Evolutionary conservation across 768 basidiomycete species (phyloP).

Genomic region (Lactarius pseudohatsudake): DNA sequence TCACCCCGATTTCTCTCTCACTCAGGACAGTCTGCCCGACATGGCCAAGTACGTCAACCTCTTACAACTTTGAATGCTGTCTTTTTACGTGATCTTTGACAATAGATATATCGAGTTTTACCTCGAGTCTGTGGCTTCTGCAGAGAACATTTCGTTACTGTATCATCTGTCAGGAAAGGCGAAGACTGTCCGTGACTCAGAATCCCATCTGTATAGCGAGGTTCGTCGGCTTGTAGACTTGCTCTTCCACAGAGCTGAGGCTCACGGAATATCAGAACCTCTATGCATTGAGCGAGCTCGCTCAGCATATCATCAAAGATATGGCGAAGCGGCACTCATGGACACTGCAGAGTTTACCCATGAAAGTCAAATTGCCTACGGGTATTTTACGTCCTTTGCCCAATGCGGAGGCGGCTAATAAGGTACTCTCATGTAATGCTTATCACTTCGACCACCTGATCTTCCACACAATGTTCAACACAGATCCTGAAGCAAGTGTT

Average conservation of each 20-base stretch:
- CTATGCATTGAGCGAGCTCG: constrained; percentile 83
- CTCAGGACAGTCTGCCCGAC: constrained; percentile 67
- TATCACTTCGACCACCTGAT: neutral
- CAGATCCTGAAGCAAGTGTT: constrained; percentile 71
- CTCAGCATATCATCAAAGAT: constrained; percentile 80
- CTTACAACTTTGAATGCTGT: neutral
- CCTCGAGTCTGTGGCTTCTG: constrained; percentile 68
- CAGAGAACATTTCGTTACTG: constrained; percentile 84
- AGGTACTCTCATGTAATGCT: constrained; percentile 42
- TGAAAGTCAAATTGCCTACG: constrained; percentile 71
- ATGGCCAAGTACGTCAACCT: constrained; percentile 68
- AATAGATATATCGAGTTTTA: constrained; percentile 89
- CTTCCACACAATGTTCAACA: neutral
- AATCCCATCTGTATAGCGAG: constrained; percentile 66
- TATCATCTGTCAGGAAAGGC: constrained; percentile 78
- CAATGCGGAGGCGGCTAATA: constrained; percentile 59
- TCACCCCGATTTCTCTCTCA: constrained; percentile 85
- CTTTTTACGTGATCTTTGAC: constrained; percentile 13
- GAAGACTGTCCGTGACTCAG: constrained; percentile 84
- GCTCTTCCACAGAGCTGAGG: neutral
- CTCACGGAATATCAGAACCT: constrained; percentile 58
- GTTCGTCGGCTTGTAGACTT: constrained; percentile 39
- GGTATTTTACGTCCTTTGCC: constrained; percentile 80
- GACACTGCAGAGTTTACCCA: constrained; percentile 77
- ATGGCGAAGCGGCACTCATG: constrained; percentile 66